Conservation (phyloP, 1,284 basidiomycete genomes). For the Meripilus lineatus region DNA sequence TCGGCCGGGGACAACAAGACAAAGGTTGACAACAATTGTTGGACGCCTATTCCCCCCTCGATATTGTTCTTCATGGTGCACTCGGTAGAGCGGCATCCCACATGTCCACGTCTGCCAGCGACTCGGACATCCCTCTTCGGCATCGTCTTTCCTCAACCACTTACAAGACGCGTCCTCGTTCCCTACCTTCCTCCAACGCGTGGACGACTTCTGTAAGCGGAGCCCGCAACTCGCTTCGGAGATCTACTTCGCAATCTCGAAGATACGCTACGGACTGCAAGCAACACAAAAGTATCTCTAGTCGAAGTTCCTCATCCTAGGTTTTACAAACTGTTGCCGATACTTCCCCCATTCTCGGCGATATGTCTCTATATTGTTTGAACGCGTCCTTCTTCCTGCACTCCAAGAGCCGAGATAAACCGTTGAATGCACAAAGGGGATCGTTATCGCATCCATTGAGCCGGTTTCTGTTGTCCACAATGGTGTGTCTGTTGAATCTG, state of each 20-base stretch:
- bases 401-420: conserved; percentile 60
- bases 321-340: conserved; percentile 54
- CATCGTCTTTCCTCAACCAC: conserved; percentile 51
- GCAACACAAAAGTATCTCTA: conserved; percentile 54
- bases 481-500: conserved; percentile 12
- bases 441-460: conserved; percentile 56
- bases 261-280: conserved; percentile 59
- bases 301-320: conserved; percentile 62
- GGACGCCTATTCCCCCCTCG: no score
- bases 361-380: conserved; percentile 78
- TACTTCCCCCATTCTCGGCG: conserved; percentile 58
- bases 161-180: conserved; percentile 34
- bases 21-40: no score
- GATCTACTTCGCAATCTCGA: conserved; percentile 48
- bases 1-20: no score
- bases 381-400: conserved; percentile 68
- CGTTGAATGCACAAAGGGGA: conserved; percentile 63
- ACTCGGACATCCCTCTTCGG: conserved; percentile 43
- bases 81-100: no score
- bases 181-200: conserved; percentile 39
- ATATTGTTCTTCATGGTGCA: no score
- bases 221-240: conserved; percentile 38
- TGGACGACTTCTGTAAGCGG: conserved; percentile 53
- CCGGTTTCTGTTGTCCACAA: no score
- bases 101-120: conserved; percentile 31